Evolutionary conservation across 2,329 filamentous ascomycete species (phyloP).

Genomic region (Rosellinia necatrix): DNA sequence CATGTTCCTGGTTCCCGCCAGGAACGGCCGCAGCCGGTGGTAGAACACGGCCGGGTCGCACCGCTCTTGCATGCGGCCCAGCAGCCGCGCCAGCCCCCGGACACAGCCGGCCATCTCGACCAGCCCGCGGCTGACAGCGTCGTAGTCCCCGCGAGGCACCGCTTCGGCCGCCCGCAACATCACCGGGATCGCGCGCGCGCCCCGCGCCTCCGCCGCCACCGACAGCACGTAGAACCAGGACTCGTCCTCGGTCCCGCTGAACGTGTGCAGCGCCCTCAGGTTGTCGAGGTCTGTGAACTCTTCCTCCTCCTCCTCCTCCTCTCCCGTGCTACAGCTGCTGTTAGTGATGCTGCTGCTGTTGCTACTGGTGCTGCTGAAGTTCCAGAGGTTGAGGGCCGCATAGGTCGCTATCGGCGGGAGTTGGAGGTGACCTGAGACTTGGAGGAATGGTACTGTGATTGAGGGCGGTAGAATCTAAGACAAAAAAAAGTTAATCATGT

Average conservation of each 20-base stretch:
- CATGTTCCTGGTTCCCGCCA: constrained; percentile 95
- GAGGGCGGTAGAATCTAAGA: constrained; percentile 69
- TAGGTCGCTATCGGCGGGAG: constrained; percentile 91
- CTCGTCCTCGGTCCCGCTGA: constrained; percentile 87
- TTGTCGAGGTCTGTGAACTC: constrained; percentile 70
- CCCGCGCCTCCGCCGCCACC: constrained; percentile 85
- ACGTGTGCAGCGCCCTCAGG: constrained; percentile 75
- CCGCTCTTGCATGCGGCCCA: constrained; percentile 85
- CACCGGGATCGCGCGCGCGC: constrained; percentile 67
- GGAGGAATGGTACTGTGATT: constrained; percentile 76
- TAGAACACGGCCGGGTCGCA: constrained; percentile 91
- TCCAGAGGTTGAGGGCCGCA: constrained; percentile 86
- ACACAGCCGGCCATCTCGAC: constrained; percentile 69
- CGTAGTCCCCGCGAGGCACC: constrained; percentile 63
- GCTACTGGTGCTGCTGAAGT: constrained; percentile 66
- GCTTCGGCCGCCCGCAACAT: constrained; percentile 79
- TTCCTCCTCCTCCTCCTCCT: too few relatives aligned
- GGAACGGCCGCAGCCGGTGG: constrained; percentile 82
- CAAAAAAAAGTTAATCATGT: background rate
- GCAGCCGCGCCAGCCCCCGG: constrained; percentile 66
- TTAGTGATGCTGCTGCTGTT: too few relatives aligned
- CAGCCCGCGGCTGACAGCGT: constrained; percentile 66
- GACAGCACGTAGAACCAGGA: constrained; percentile 95
- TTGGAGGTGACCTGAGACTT: constrained; percentile 73
- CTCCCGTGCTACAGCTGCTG: too few relatives aligned